Percentiles rank a stretch among this genome's conserved stretches.
phyloP scores from a whole-genome alignment of 495 filamentous ascomycete species.

The Hapsidospora chrysogenum region DNA sequence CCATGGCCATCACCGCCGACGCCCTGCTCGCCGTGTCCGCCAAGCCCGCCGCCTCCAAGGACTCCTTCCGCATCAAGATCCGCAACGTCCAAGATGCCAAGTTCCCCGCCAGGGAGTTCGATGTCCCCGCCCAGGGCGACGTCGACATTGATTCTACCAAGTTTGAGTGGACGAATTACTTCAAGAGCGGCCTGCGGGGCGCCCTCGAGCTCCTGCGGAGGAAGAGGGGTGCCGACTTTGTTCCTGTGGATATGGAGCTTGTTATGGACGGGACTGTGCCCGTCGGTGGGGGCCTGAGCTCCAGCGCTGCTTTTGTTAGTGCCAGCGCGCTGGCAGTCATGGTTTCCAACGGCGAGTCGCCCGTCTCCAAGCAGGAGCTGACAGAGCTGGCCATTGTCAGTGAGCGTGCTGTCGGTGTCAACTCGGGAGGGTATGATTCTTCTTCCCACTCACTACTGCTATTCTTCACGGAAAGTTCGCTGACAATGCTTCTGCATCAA shows the following conservation, averaged over 20 bases:
- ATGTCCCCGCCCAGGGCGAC: conserved; percentile 44
- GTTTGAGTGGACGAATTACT: conserved; percentile 97
- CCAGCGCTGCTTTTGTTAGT: conserved; percentile 87
- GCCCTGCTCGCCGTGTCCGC: conserved; percentile 73
- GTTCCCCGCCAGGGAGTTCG: conserved; percentile 64
- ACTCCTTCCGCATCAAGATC: conserved; percentile 34
- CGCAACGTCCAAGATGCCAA: conserved; percentile 63
- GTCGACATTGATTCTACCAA: conserved; percentile 68
- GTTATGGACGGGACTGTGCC: conserved; percentile 86
- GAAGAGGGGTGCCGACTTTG: conserved; percentile 39
- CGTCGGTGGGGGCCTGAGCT: conserved; percentile 77
- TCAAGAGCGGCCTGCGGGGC: conserved; percentile 77
- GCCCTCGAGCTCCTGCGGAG: conserved; percentile 64
- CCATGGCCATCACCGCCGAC: conserved; percentile 87
- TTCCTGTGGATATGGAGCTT: conserved; percentile 68
- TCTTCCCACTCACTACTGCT: not conserved
- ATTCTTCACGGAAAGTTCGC: not conserved
- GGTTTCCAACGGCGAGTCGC: conserved; percentile 63
- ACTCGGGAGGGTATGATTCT: conserved; percentile 67
- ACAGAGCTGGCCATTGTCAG: conserved; percentile 85
- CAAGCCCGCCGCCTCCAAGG: conserved; percentile 19
- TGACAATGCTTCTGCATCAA: conserved; percentile 14
- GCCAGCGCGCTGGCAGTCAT: conserved; percentile 79
- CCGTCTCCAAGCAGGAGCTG: conserved; percentile 76
- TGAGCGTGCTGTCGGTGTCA: conserved; percentile 87